phyloP scores from a whole-genome alignment of 345 rosid species.

The Hibiscus tridactylites region DNA sequence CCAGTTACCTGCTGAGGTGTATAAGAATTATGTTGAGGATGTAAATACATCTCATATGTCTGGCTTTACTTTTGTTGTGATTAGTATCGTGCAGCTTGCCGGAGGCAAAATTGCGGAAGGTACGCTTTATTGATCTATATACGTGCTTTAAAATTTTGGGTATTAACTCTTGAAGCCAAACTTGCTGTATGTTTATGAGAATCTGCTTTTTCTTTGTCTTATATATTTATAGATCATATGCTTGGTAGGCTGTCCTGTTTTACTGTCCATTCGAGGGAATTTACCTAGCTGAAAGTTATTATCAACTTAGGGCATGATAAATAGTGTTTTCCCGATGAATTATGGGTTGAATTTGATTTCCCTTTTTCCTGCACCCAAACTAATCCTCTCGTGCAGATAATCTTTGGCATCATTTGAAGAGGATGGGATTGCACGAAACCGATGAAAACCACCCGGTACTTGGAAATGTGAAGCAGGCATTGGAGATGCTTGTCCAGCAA shows the following conservation, averaged over 20 bases:
- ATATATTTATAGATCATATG: too few relatives aligned
- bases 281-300: too few relatives aligned
- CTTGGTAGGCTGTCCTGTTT: too few relatives aligned
- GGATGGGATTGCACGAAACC: constrained; percentile 55
- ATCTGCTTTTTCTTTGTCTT: too few relatives aligned
- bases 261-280: too few relatives aligned
- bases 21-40: constrained; percentile 58
- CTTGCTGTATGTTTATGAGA: not conserved
- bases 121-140: constrained; percentile 14
- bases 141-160: not conserved
- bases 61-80: constrained; percentile 69
- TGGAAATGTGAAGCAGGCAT: constrained; percentile 69
- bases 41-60: constrained; percentile 40
- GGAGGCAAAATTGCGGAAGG: constrained; percentile 86
- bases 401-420: constrained; percentile 75
- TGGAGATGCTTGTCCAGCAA: constrained; percentile 78
- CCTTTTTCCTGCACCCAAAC: not conserved
- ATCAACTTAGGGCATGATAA: too few relatives aligned
- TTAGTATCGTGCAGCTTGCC: constrained; percentile 70
- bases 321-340: not conserved
- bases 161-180: not conserved
- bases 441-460: constrained; percentile 64
- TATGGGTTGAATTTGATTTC: not conserved
- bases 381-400: constrained; percentile 34
- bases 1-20: constrained; percentile 58